These are phyloP conservation scores for Orbilia brochopaga DNA, from an alignment of 2,329 filamentous ascomycete genomes.

Conservation along the genomic window DNA sequence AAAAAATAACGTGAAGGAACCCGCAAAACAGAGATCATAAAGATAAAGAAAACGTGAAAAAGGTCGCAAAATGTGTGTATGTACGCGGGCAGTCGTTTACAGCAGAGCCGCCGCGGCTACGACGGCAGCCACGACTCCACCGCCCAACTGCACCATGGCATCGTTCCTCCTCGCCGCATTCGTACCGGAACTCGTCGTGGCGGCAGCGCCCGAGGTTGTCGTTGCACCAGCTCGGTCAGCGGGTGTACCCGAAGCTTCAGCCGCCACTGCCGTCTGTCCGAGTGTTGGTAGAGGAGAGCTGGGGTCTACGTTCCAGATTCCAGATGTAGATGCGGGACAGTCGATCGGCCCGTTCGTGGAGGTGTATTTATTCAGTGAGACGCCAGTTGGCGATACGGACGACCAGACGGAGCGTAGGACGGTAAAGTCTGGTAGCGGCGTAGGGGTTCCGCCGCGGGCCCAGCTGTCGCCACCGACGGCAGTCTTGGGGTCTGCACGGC, in stretches of 20 bases:
- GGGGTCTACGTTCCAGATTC: slow-evolving; percentile 75
- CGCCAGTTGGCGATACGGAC: slow-evolving; percentile 71
- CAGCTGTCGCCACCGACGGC: slow-evolving; percentile 65
- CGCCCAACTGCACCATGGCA: slow-evolving; percentile 4
- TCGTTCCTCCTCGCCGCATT: slow-evolving; percentile 21
- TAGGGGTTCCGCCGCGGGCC: slow-evolving; percentile 71
- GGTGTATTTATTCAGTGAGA: slow-evolving; percentile 70
- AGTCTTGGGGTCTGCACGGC: slow-evolving; percentile 64
- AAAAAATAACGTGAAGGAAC: too few species aligned
- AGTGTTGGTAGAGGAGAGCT: slow-evolving; percentile 73
- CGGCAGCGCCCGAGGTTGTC: slow-evolving; percentile 17
- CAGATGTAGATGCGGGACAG: slow-evolving; percentile 73
- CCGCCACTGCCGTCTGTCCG: slow-evolving; percentile 61
- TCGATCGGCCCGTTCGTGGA: slow-evolving; percentile 66
- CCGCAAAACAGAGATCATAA: neutral
- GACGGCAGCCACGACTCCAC: slow-evolving; percentile 11
- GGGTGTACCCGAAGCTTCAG: slow-evolving; percentile 12
- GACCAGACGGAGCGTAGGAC: slow-evolving; percentile 81
- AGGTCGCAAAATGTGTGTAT: neutral
- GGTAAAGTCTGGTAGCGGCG: slow-evolving; percentile 70
- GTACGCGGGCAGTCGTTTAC: slow-evolving; percentile 5
- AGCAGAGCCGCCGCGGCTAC: slow-evolving; percentile 28
- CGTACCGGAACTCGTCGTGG: slow-evolving; percentile 18
- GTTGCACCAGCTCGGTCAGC: slow-evolving; percentile 47
- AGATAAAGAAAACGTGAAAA: neutral